Percentiles rank a stretch among this genome's conserved stretches.
Conservation (phyloP, 306 rosid genomes). For the Cucurbita argyrosperma region DNA sequence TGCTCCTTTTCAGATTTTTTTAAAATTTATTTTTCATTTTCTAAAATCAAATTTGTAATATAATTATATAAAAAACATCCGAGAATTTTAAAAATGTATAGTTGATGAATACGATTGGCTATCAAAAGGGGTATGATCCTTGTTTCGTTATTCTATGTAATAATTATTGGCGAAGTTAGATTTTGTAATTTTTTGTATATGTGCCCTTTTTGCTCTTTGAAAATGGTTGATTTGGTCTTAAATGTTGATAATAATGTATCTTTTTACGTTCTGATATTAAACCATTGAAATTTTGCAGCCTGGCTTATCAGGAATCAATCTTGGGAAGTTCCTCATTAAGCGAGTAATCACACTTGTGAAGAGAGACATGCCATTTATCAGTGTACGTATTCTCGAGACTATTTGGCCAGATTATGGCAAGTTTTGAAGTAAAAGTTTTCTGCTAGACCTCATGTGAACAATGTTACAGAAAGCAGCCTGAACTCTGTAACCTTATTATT, state of each 20-base stretch:
- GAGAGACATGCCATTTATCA: constrained; percentile 78
- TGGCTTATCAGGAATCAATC: constrained; percentile 87
- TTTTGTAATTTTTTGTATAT: neutral
- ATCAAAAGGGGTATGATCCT: neutral
- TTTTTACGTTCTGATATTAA: neutral
- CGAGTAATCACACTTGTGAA: constrained; percentile 77
- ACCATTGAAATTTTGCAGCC: constrained; percentile 44
- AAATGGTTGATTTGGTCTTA: neutral
- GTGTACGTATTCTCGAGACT: constrained; percentile 35
- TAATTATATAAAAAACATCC: neutral
- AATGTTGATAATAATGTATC: neutral
- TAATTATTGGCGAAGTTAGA: neutral
- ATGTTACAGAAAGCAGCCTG: neutral
- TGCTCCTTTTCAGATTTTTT: neutral
- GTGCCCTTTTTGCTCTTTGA: neutral
- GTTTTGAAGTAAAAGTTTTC: neutral
- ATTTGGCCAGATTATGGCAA: neutral
- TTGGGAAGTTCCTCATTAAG: constrained; percentile 84
- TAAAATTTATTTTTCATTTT: neutral
- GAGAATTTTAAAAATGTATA: neutral
- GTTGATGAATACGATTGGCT: neutral
- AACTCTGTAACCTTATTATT: neutral
- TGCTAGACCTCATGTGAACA: neutral
- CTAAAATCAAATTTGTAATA: neutral
- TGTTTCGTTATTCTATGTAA: neutral